Percentiles rank a stretch among this genome's conserved stretches.
Evolutionary conservation across 148 eudicot genomes (phyloP).

Genomic region (Cornus kousa): DNA sequence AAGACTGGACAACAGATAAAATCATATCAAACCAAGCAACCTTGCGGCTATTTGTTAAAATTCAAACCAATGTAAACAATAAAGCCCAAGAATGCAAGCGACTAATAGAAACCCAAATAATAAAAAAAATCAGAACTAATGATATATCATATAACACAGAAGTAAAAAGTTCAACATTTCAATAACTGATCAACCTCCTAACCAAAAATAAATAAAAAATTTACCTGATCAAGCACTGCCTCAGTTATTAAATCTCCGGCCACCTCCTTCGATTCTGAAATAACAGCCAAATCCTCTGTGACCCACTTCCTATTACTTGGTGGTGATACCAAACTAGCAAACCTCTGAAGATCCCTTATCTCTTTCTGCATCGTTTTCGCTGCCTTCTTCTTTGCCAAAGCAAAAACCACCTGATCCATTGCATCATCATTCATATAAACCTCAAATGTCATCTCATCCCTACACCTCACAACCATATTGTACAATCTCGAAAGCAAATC

Average conservation of each 20-base stretch:
- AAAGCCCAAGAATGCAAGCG: too few relatives aligned
- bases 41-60: too few relatives aligned
- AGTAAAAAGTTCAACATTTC: too few relatives aligned
- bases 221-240: slow-evolving; percentile 88
- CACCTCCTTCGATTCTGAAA: slow-evolving; percentile 90
- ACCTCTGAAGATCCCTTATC: slow-evolving; percentile 68
- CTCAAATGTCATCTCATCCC: slow-evolving; percentile 85
- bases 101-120: too few relatives aligned
- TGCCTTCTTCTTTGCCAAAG: slow-evolving; percentile 74
- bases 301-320: slow-evolving; percentile 84
- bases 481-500: slow-evolving; percentile 84
- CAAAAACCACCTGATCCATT: slow-evolving; percentile 89
- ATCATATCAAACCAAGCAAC: too few relatives aligned
- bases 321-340: slow-evolving; percentile 45
- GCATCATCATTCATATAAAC: slow-evolving; percentile 93
- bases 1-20: too few relatives aligned
- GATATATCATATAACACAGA: too few relatives aligned
- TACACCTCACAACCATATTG: slow-evolving; percentile 66
- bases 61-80: too few relatives aligned
- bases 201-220: too few relatives aligned
- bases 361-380: slow-evolving; percentile 78
- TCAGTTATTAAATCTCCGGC: slow-evolving; percentile 78
- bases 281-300: slow-evolving; percentile 59
- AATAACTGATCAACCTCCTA: too few relatives aligned
- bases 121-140: too few relatives aligned